Percentiles rank a stretch among this genome's conserved stretches.
These are phyloP conservation scores for Arthrobotrys megalospora DNA, from an alignment of 2,329 filamentous ascomycete genomes.

Conservation along the genomic window DNA sequence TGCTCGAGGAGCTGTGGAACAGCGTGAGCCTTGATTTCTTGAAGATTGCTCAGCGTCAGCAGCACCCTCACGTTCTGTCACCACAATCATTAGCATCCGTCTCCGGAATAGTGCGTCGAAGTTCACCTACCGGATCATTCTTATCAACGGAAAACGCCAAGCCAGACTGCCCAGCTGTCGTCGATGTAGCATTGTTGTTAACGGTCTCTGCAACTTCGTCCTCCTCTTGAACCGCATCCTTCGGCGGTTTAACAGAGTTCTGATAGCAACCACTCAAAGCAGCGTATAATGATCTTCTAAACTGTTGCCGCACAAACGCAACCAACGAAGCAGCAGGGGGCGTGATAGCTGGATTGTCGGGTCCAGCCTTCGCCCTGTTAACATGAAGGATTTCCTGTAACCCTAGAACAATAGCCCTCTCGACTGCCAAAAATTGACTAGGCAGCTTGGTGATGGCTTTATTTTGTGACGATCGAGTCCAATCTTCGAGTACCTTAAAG, in stretches of 20 bases:
- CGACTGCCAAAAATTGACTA: slow-evolving; percentile 85
- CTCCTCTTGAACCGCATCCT: slow-evolving; percentile 73
- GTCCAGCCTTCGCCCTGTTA: slow-evolving; percentile 83
- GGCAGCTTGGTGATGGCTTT: slow-evolving; percentile 94
- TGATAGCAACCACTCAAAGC: slow-evolving; percentile 96
- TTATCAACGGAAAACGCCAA: slow-evolving; percentile 60
- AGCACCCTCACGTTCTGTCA: slow-evolving; percentile 89
- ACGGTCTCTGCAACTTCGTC: slow-evolving; percentile 71
- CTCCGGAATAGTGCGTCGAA: neutral
- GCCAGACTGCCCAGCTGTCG: slow-evolving; percentile 48
- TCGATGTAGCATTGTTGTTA: slow-evolving; percentile 58
- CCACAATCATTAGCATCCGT: slow-evolving; percentile 22
- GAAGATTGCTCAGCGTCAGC: slow-evolving; percentile 91
- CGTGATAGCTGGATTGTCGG: slow-evolving; percentile 82
- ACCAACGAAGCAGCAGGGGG: slow-evolving; percentile 89
- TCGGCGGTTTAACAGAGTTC: slow-evolving; percentile 84
- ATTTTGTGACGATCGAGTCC: slow-evolving; percentile 85
- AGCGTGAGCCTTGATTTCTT: slow-evolving; percentile 83
- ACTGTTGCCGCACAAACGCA: slow-evolving; percentile 90
- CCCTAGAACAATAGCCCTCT: slow-evolving; percentile 83
- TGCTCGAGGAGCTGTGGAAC: slow-evolving; percentile 90
- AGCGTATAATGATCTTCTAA: slow-evolving; percentile 94
- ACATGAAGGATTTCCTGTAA: slow-evolving; percentile 98
- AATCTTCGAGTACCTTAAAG: slow-evolving; percentile 92
- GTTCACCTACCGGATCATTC: slow-evolving; percentile 52